phyloP scores from a whole-genome alignment of 2,329 filamentous ascomycete genomes.

The Zymoseptoria tritici region DNA sequence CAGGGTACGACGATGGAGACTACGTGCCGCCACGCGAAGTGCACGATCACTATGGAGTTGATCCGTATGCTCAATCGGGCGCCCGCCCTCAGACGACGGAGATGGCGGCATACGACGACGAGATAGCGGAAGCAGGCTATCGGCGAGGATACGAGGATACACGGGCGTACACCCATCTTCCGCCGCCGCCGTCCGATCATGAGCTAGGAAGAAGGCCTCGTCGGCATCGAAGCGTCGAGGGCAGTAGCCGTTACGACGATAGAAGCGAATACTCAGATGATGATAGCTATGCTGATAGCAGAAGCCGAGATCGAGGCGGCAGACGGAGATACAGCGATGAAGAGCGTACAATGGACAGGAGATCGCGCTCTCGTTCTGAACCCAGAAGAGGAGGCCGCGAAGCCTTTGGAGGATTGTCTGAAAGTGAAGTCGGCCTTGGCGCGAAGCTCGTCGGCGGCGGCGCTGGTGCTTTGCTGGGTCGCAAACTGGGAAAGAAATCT shows the following conservation, averaged over 20 bases:
- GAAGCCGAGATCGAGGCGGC: constrained; percentile 2
- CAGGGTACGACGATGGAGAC: neutral
- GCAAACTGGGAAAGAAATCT: constrained; percentile 17
- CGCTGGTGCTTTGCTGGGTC: constrained; percentile 22
- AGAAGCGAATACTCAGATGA: constrained; percentile 4
- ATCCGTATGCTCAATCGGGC: constrained; percentile 12
- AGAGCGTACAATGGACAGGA: constrained; percentile 9
- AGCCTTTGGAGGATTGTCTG: constrained; percentile 14
- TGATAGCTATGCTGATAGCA: constrained; percentile 5
- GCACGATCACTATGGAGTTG: constrained; percentile 1
- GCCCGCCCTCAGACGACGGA: constrained; percentile 9
- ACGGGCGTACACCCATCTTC: constrained; percentile 4
- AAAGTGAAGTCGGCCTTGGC: constrained; percentile 23
- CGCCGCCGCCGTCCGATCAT: constrained; percentile 5
- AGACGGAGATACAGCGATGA: constrained; percentile 13
- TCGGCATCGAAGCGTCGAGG: constrained; percentile 1
- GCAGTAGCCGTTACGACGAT: constrained; percentile 4
- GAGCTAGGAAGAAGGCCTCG: constrained; percentile 2
- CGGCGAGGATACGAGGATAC: constrained; percentile 7
- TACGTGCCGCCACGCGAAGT: neutral
- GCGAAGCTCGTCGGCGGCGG: constrained; percentile 22
- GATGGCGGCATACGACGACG: constrained; percentile 21
- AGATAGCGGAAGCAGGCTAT: constrained; percentile 23
- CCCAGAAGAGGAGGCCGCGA: constrained; percentile 19
- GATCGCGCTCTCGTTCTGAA: constrained; percentile 14